Conservation (phyloP, 345 rosid species). For the Brassica juncea region DNA sequence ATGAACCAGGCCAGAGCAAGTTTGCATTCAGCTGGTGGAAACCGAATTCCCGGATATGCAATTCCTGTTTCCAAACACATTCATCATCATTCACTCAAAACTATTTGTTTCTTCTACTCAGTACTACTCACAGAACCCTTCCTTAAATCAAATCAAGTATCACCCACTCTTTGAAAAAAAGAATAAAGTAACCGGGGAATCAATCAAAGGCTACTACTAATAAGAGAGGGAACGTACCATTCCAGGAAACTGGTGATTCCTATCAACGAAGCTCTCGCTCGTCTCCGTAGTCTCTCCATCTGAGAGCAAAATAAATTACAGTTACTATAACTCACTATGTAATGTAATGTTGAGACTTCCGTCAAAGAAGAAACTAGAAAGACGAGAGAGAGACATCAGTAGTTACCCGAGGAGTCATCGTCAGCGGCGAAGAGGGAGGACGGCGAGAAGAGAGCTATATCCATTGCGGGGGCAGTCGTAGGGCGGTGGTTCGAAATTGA, state of each 20-base stretch:
- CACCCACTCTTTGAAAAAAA: neutral
- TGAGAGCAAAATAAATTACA: neutral
- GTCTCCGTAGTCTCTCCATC: constrained; percentile 53
- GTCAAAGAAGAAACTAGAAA: constrained; percentile 15
- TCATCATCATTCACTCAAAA: too few relatives aligned
- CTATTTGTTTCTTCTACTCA: too few relatives aligned
- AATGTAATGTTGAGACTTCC: neutral
- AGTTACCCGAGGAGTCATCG: constrained; percentile 49
- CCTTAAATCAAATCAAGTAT: neutral
- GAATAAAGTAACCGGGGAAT: neutral
- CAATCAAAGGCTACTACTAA: too few relatives aligned
- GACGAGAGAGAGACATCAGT: constrained; percentile 2
- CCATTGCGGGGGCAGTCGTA: constrained; percentile 52
- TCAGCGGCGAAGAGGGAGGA: constrained; percentile 76
- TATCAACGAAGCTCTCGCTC: constrained; percentile 66
- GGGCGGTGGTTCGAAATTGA: constrained; percentile 18
- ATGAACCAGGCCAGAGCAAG: constrained; percentile 97
- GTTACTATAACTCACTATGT: neutral
- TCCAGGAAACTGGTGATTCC: constrained; percentile 82
- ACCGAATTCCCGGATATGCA: constrained; percentile 74
- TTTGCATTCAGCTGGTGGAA: constrained; percentile 95
- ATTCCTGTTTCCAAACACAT: constrained; percentile 52
- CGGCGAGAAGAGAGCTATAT: constrained; percentile 93
- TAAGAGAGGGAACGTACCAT: constrained; percentile 47
- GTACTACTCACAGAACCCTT: neutral